These are phyloP conservation scores for Infundibulicybe gibba DNA, from an alignment of 768 basidiomycete genomes.

Conservation along the genomic window DNA sequence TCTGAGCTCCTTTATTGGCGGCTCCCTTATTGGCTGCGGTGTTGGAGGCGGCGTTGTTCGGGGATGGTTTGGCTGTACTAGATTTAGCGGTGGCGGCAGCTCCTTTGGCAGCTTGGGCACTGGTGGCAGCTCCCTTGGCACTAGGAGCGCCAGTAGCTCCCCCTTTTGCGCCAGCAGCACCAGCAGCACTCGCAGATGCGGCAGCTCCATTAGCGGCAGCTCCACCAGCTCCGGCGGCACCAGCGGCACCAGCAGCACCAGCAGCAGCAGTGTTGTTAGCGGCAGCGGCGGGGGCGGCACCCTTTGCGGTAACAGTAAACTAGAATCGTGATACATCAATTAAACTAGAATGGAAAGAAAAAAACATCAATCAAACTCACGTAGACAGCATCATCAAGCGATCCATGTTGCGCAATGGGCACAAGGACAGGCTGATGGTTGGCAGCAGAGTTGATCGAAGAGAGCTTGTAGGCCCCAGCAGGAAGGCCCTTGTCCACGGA, in stretches of 20 bases:
- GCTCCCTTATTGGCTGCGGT: no score
- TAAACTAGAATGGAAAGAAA: not conserved
- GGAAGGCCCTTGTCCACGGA: slow-evolving; percentile 53
- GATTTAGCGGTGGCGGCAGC: no score
- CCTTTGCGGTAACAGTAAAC: slow-evolving; percentile 3
- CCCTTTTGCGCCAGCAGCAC: slow-evolving; percentile 1
- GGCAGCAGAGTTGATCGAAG: slow-evolving; percentile 52
- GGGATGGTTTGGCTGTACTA: no score
- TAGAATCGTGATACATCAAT: not conserved
- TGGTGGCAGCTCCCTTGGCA: not conserved
- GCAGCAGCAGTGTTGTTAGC: slow-evolving; percentile 6
- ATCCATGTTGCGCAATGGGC: slow-evolving; percentile 40
- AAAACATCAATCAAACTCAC: slow-evolving; percentile 24
- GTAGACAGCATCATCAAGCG: slow-evolving; percentile 55
- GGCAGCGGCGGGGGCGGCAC: slow-evolving; percentile 2
- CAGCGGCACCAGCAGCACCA: slow-evolving; percentile 7
- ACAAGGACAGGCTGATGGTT: slow-evolving; percentile 59
- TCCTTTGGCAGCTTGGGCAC: no score
- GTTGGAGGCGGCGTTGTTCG: no score
- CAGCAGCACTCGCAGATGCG: slow-evolving; percentile 5
- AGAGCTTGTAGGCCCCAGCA: slow-evolving; percentile 54
- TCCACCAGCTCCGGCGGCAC: slow-evolving; percentile 5
- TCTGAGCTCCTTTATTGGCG: no score
- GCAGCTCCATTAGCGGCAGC: not conserved
- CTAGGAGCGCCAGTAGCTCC: slow-evolving; percentile 2